A percentile compares a stretch with the other conserved stretches of the same genome.
These are phyloP conservation scores for Rhodotorula sp. DNA, from an alignment of 1,284 basidiomycete species.

Conservation along the genomic window DNA sequence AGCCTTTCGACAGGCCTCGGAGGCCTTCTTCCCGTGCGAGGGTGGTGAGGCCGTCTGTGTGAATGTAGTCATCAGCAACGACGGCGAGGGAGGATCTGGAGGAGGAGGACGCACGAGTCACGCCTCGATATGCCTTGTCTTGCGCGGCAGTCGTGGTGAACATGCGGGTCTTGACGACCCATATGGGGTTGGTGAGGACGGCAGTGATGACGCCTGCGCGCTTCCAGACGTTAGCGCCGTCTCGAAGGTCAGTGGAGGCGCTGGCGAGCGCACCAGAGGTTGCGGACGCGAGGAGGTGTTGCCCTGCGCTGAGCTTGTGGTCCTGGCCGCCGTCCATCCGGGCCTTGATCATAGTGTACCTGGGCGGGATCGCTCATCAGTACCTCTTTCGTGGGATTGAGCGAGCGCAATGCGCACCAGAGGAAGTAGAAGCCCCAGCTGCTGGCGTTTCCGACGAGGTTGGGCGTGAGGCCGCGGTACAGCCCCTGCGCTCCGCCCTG, in stretches of 20 bases:
- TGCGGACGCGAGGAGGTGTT: constrained; percentile 87
- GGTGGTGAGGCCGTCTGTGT: constrained; percentile 71
- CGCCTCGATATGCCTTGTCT: constrained; percentile 70
- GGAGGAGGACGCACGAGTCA: constrained; percentile 66
- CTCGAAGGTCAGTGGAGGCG: constrained; percentile 46
- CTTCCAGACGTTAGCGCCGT: fast-evolving
- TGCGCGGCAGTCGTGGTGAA: constrained; percentile 76
- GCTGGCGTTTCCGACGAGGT: constrained; percentile 92
- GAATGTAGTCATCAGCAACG: neutral
- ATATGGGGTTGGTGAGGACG: constrained; percentile 94
- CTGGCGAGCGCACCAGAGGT: constrained; percentile 77
- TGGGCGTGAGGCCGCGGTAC: constrained; percentile 77
- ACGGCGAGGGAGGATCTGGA: neutral
- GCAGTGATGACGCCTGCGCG: constrained; percentile 81
- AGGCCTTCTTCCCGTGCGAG: constrained; percentile 65
- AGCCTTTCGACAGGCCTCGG: constrained; percentile 82
- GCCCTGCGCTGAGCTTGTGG: constrained; percentile 64
- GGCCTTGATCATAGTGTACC: constrained; percentile 92
- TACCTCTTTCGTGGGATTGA: neutral
- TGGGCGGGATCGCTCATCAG: constrained; percentile 48
- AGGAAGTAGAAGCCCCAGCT: constrained; percentile 98
- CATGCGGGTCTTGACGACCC: constrained; percentile 98
- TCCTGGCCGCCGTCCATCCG: constrained; percentile 49
- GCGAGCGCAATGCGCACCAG: constrained; percentile 60
- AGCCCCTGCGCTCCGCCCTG: constrained; percentile 50